phyloP scores from a whole-genome alignment of 2,329 filamentous ascomycete genomes.

The Claviceps pusilla region DNA sequence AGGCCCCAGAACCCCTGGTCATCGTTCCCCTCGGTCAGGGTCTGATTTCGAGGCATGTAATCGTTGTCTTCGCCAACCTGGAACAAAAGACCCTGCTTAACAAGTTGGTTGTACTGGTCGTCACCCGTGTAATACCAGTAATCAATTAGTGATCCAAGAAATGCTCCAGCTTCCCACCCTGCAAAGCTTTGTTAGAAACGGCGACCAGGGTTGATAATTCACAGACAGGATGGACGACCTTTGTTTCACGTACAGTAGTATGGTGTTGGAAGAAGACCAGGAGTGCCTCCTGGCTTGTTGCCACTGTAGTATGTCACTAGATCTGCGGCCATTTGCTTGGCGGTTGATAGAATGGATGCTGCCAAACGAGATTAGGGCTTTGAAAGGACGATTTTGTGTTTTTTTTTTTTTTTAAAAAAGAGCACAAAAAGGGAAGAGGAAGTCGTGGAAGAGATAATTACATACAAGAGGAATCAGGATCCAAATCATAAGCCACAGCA shows the following conservation, averaged over 20 bases:
- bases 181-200: slow-evolving; percentile 1
- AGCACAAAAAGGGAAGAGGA: background rate
- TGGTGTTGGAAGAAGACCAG: slow-evolving; percentile 36
- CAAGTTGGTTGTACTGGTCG: slow-evolving; percentile 52
- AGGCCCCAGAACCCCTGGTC: slow-evolving; percentile 65
- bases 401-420: background rate
- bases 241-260: slow-evolving; percentile 34
- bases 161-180: slow-evolving; percentile 63
- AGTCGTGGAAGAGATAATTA: background rate
- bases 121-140: slow-evolving; percentile 79
- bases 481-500: slow-evolving; percentile 20
- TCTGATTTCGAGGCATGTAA: slow-evolving; percentile 65
- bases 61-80: slow-evolving; percentile 60
- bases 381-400: background rate
- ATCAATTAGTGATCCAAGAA: slow-evolving; percentile 57
- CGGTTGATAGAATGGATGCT: slow-evolving; percentile 36
- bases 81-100: slow-evolving; percentile 52
- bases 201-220: background rate
- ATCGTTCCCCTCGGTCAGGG: slow-evolving; percentile 54
- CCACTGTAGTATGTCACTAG: slow-evolving; percentile 30
- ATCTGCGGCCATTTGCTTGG: slow-evolving; percentile 36
- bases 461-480: slow-evolving; percentile 23
- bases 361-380: background rate
- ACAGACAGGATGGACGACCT: background rate
- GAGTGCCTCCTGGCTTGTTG: slow-evolving; percentile 32